Evolutionary conservation across 805 yeast genomes (phyloP).

Genomic region (Wickerhamomyces hampshirensis): DNA sequence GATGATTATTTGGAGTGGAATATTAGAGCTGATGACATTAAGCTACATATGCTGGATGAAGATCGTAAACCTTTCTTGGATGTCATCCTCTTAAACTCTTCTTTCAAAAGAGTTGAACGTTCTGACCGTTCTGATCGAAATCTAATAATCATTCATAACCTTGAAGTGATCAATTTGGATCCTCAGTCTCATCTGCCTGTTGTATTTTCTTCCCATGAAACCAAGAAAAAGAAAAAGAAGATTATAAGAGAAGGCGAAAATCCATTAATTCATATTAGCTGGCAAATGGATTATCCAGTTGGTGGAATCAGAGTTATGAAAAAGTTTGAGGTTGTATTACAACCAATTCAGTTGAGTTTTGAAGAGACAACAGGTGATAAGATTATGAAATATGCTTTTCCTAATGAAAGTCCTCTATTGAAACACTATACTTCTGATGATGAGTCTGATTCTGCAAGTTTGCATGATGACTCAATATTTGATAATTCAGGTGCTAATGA

Average conservation of each 20-base stretch:
- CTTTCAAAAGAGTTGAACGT: conserved; percentile 56
- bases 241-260: conserved; percentile 16
- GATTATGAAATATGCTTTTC: conserved; percentile 67
- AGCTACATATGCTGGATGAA: conserved; percentile 63
- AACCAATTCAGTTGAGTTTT: conserved; percentile 66
- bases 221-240: conserved; percentile 11
- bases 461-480: not conserved
- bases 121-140: conserved; percentile 66
- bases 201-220: conserved; percentile 49
- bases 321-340: conserved; percentile 50
- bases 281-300: conserved; percentile 83
- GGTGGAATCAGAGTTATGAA: conserved; percentile 88
- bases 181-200: conserved; percentile 61
- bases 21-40: conserved; percentile 63
- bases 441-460: not conserved
- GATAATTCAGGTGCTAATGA: not conserved
- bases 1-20: conserved; percentile 51
- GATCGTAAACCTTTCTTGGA: conserved; percentile 62
- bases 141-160: conserved; percentile 48
- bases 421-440: conserved; percentile 8
- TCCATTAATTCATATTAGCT: conserved; percentile 42
- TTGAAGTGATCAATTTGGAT: conserved; percentile 68
- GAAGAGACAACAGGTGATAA: conserved; percentile 67
- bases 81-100: conserved; percentile 57
- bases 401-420: conserved; percentile 32